phyloP scores from a whole-genome alignment of 805 yeast species.

The Priceomyces fermenticarens region DNA sequence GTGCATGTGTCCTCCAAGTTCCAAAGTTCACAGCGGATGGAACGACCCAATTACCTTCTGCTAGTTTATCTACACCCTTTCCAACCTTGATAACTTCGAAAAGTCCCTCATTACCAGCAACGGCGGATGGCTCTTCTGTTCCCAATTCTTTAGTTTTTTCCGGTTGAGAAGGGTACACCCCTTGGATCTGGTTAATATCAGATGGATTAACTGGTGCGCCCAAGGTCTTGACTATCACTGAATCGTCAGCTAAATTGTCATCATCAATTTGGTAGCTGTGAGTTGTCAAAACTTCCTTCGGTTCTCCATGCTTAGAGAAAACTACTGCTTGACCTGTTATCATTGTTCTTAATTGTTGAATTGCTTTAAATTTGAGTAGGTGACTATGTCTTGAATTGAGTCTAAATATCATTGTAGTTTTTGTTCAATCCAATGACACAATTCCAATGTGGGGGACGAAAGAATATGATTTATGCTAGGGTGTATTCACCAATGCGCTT shows the following conservation, averaged over 20 bases:
- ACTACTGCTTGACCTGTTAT: slow-evolving; percentile 63
- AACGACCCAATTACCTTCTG: slow-evolving; percentile 83
- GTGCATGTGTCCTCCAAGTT: slow-evolving; percentile 78
- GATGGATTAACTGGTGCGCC: slow-evolving; percentile 44
- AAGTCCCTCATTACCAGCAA: slow-evolving; percentile 93
- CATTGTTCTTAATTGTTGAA: slow-evolving; percentile 25
- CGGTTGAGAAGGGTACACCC: slow-evolving; percentile 45
- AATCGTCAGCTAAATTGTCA: slow-evolving; percentile 34
- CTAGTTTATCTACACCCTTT: slow-evolving; percentile 41
- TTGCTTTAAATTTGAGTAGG: neutral
- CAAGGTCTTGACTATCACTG: slow-evolving; percentile 32
- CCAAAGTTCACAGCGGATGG: slow-evolving; percentile 80
- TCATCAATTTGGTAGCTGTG: slow-evolving; percentile 52
- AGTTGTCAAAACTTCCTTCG: slow-evolving; percentile 50
- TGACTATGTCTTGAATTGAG: neutral
- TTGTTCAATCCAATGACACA: no score
- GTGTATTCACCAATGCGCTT: no score
- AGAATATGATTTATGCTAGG: no score
- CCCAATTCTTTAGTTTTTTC: slow-evolving; percentile 53
- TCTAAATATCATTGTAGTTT: neutral
- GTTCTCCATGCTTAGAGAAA: slow-evolving; percentile 68
- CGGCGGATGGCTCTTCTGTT: slow-evolving; percentile 65
- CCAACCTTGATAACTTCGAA: slow-evolving; percentile 82
- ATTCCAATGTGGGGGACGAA: no score
- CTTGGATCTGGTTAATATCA: slow-evolving; percentile 46